Evolutionary conservation across 2,329 filamentous ascomycete genomes (phyloP).

Genomic region (Penicillium nordicum): DNA sequence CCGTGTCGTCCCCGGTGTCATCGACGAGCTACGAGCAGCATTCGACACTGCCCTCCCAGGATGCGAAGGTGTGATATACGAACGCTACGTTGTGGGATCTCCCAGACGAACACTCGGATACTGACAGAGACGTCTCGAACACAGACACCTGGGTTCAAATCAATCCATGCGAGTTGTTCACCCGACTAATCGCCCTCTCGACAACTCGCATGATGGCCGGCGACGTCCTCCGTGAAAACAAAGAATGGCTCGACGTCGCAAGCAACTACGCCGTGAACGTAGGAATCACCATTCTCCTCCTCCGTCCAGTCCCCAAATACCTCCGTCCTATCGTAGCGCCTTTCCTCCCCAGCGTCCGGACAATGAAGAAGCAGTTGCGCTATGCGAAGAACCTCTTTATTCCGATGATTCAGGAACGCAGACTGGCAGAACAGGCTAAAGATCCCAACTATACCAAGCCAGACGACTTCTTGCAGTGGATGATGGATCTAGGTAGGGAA

Average conservation of each 20-base stretch:
- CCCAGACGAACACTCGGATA: neutral
- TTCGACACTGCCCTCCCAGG: conserved; percentile 24
- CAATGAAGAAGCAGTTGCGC: conserved; percentile 29
- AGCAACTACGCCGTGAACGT: conserved; percentile 37
- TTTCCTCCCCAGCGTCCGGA: conserved; percentile 35
- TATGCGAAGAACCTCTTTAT: conserved; percentile 34
- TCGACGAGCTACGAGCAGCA: conserved; percentile 27
- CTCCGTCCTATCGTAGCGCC: conserved; percentile 34
- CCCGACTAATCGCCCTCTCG: conserved; percentile 38
- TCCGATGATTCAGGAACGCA: conserved; percentile 33
- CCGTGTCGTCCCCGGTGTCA: conserved; percentile 23
- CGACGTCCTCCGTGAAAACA: conserved; percentile 34
- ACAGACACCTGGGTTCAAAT: conserved; percentile 24
- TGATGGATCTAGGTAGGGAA: conserved; percentile 29
- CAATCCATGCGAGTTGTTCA: conserved; percentile 27
- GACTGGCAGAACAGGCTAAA: conserved; percentile 16
- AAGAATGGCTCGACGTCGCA: conserved; percentile 37
- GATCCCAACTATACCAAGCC: conserved; percentile 22
- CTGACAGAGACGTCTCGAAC: neutral
- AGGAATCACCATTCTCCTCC: conserved; percentile 30
- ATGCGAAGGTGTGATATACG: conserved; percentile 19
- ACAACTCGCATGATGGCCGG: conserved; percentile 44
- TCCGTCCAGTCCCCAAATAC: conserved; percentile 35
- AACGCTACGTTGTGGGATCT: neutral
- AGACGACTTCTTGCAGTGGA: conserved; percentile 35